A percentile compares a stretch with the other conserved stretches of the same genome.
Conservation (phyloP, 2,329 filamentous ascomycete species). For the Huntiella bhutanensis region DNA sequence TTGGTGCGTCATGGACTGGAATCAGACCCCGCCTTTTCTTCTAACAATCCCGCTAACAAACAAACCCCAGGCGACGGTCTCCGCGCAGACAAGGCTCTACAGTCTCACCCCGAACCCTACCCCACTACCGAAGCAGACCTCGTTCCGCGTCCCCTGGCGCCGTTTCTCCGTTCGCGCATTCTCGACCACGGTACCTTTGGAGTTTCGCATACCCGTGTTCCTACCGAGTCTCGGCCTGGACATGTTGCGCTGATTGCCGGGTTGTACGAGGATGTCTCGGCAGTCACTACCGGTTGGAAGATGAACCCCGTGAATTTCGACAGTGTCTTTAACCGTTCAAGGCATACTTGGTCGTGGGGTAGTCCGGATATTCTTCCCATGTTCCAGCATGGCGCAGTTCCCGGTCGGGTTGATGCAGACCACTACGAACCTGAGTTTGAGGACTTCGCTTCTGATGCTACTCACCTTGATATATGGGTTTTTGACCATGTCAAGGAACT, state of each 20-base stretch:
- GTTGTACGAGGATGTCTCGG: conserved; percentile 92
- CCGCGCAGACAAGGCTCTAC: conserved; percentile 93
- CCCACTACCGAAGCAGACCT: conserved; percentile 44
- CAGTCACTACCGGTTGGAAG: conserved; percentile 96
- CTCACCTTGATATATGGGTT: conserved; percentile 76
- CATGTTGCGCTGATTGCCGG: conserved; percentile 95
- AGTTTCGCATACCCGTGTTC: conserved; percentile 89
- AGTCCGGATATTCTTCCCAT: conserved; percentile 94
- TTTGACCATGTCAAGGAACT: conserved; percentile 83
- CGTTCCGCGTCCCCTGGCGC: conserved; percentile 64
- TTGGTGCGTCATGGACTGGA: conserved; percentile 38
- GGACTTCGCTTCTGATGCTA: conserved; percentile 72
- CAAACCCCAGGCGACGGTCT: conserved; percentile 55
- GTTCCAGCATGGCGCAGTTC: conserved; percentile 85
- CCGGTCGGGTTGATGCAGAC: conserved; percentile 71
- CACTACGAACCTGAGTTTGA: conserved; percentile 71
- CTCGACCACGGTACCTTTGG: conserved; percentile 87
- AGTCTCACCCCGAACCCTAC: conserved; percentile 77
- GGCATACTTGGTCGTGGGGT: conserved; percentile 98
- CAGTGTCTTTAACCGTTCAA: conserved; percentile 91
- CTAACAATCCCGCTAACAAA: neutral
- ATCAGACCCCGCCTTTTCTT: neutral
- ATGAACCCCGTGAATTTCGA: conserved; percentile 96
- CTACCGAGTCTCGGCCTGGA: conserved; percentile 86
- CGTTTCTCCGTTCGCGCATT: conserved; percentile 76